Base-by-base conservation (phyloP, 1,139 yeast species). In the Ogataea hybrid region DNA sequence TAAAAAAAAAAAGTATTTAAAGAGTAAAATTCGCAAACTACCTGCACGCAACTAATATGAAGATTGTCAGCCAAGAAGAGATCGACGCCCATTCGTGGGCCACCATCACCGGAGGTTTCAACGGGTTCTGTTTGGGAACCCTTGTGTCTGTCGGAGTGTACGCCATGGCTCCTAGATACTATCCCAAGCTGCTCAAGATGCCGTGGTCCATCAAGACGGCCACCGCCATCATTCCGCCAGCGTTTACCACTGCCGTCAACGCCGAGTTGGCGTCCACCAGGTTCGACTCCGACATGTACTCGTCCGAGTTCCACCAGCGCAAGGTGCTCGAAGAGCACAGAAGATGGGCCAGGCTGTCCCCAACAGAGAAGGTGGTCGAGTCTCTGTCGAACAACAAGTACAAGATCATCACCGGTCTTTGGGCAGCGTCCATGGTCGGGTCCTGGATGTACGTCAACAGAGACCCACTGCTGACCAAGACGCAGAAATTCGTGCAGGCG, bases 401-500 rank as follows among this genome's bases (percentile, higher is more conserved):
- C 68, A 81, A 81, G 60, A 71, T 85, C 54, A 81, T 90, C 51
- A 76, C 84, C 27, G 79, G 79, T 39, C 75, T 89, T 2, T 89
- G 97, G 97, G 95, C 88, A 15, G 88, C 80, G 21, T 81, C 95
- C 6, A 67, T 89, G 70, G 88, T 75, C 53, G 96, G 95, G 1
- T 83, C 95, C 3, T 87, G 94, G 88, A 77, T 70, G 44, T 58
- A 71, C 38, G 88, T 87, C 39, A 83, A 86, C 69, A 77, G 75
- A 54, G 96, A 88, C 64, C 83, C 80, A 53, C 72, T 80, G 63
- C 74, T 88, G 82, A 77, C 89, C 43, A 77, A 75, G 46, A 70
- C 95, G 5, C 96, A 89, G 67, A 89, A 88, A 65, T 79, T 87
- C 29, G 96, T 87, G 23, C 95, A 86, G 63, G 96, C 96, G 22